Percentiles rank a stretch among this genome's conserved stretches.
These are phyloP conservation scores for Brachypodium distachyon DNA, from an alignment of 202 grass and related monocot genomes.

Conservation along the genomic window DNA sequence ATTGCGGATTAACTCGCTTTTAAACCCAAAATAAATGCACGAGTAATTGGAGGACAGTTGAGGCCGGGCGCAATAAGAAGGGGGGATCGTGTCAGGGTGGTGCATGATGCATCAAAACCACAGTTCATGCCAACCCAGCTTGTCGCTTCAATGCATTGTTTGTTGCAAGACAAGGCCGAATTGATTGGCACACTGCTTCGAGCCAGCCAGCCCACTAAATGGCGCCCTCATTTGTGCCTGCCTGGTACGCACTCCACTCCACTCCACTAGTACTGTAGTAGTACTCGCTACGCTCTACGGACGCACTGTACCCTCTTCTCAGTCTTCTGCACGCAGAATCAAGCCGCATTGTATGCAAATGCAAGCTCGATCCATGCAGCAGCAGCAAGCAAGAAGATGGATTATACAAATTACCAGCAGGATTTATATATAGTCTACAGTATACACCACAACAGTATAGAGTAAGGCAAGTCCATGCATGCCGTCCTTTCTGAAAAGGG, in stretches of 20 bases:
- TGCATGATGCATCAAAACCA: constrained; percentile 32
- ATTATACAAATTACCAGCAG: not conserved
- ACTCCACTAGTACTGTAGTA: too few relatives aligned
- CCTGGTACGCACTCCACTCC: not conserved
- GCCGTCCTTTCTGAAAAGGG: not conserved
- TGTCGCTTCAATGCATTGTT: constrained; percentile 58
- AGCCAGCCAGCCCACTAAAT: constrained; percentile 18
- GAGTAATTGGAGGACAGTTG: constrained; percentile 96
- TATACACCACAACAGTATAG: not conserved
- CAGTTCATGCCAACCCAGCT: constrained; percentile 48
- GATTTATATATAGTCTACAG: too few relatives aligned
- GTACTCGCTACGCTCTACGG: not conserved
- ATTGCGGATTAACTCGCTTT: constrained; percentile 88
- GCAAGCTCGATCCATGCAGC: not conserved
- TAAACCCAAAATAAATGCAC: constrained; percentile 72
- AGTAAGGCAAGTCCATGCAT: not conserved
- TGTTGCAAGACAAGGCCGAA: not conserved
- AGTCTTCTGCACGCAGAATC: not conserved
- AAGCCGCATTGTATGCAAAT: not conserved
- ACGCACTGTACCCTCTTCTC: not conserved
- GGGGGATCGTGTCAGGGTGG: constrained; percentile 32
- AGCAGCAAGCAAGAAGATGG: not conserved
- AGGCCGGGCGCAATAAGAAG: constrained; percentile 43
- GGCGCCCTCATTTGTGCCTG: not conserved
- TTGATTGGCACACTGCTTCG: constrained; percentile 10